phyloP scores from a whole-genome alignment of 2,329 filamentous ascomycete genomes.

The Diaporthe sp. region DNA sequence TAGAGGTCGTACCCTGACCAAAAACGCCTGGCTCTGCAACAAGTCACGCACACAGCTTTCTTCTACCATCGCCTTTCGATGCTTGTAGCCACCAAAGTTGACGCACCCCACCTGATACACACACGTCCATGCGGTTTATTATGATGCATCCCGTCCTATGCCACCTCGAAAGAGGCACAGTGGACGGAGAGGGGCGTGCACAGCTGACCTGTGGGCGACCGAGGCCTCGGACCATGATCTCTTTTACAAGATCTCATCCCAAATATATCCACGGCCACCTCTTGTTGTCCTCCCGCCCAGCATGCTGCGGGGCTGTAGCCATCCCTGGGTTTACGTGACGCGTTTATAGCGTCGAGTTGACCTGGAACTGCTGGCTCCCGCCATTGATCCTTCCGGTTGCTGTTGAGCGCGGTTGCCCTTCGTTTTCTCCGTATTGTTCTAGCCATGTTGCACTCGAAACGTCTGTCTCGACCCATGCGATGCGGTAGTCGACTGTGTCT shows the following conservation, averaged over 20 bases:
- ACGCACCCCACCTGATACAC: not conserved
- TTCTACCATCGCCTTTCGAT: not conserved
- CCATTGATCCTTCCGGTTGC: constrained; percentile 1
- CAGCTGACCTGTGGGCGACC: not conserved
- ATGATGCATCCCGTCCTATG: not conserved
- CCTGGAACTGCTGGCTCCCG: constrained; percentile 1
- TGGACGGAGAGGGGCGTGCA: not conserved
- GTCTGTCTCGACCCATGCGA: not conserved
- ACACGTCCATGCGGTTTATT: not conserved
- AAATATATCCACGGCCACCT: not conserved
- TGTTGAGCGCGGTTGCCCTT: constrained; percentile 7
- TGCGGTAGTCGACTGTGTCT: constrained; percentile 17
- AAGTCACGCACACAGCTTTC: constrained; percentile 12
- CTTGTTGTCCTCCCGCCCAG: not conserved
- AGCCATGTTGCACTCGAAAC: constrained; percentile 12
- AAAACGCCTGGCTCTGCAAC: constrained; percentile 37
- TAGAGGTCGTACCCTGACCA: constrained; percentile 2
- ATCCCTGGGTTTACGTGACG: constrained; percentile 11
- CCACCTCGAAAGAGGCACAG: not conserved
- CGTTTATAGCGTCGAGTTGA: constrained; percentile 33
- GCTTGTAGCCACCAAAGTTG: not conserved
- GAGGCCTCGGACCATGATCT: constrained; percentile 6
- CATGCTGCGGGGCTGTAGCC: constrained; percentile 2
- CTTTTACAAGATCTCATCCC: constrained; percentile 19
- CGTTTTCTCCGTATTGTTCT: constrained; percentile 23